Conservation (phyloP, 1,139 yeast species). For the Candida freyschussii region DNA sequence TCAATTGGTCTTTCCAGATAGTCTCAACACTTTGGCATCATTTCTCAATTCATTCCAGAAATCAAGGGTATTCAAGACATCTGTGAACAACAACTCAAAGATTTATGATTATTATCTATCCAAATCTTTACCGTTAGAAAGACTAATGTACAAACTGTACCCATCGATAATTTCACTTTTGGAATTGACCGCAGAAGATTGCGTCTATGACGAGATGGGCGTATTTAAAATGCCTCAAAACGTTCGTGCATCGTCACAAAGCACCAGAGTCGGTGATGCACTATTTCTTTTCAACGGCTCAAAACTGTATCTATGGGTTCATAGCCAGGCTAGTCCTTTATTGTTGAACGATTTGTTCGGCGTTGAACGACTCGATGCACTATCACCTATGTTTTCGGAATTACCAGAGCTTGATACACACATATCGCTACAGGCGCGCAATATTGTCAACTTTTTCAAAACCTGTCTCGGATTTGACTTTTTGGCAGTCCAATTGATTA, state of each 20-base stretch:
- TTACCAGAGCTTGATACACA: constrained; percentile 70
- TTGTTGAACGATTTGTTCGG: constrained; percentile 77
- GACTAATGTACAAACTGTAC: constrained; percentile 62
- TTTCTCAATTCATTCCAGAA: constrained; percentile 68
- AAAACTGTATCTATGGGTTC: constrained; percentile 61
- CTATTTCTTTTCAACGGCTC: constrained; percentile 73
- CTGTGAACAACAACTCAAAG: constrained; percentile 53
- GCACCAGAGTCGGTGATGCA: constrained; percentile 65
- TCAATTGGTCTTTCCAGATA: constrained; percentile 77
- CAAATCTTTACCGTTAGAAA: constrained; percentile 52
- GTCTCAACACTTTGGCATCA: constrained; percentile 68
- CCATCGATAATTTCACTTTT: constrained; percentile 81
- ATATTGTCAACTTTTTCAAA: constrained; percentile 49
- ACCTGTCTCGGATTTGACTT: constrained; percentile 39
- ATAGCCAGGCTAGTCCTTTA: constrained; percentile 62
- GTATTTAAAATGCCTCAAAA: constrained; percentile 48
- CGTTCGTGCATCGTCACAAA: constrained; percentile 41
- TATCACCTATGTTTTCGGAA: constrained; percentile 45
- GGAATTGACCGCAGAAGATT: constrained; percentile 50
- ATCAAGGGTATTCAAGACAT: constrained; percentile 51
- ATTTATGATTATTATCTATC: constrained; percentile 54
- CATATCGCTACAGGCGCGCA: constrained; percentile 64
- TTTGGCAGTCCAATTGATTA: constrained; percentile 52
- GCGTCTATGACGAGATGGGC: constrained; percentile 40
- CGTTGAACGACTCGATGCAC: constrained; percentile 34